phyloP scores from a whole-genome alignment of 805 yeast species.

The Yarrowia alimentaria region DNA sequence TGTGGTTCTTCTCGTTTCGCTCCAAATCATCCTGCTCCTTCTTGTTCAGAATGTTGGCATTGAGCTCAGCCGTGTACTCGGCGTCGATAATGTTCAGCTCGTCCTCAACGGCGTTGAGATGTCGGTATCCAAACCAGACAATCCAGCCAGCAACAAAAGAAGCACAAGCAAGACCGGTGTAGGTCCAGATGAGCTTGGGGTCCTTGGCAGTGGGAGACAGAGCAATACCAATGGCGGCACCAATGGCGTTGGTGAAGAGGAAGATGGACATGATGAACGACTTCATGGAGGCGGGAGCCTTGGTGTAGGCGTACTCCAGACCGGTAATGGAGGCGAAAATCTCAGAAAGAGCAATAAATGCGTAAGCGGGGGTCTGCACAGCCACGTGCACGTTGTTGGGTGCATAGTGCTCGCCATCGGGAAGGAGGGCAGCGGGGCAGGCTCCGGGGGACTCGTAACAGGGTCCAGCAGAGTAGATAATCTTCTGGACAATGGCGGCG shows the following conservation, averaged over 20 bases:
- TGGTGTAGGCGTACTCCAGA: conserved; percentile 78
- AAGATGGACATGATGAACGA: conserved; percentile 61
- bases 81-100: conserved; percentile 54
- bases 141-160: conserved; percentile 57
- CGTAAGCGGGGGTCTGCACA: conserved; percentile 69
- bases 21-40: conserved; percentile 19
- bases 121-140: conserved; percentile 61
- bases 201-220: conserved; percentile 63
- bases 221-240: conserved; percentile 75
- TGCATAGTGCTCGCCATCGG: conserved; percentile 20
- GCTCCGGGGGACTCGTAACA: conserved; percentile 62
- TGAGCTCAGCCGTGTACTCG: conserved; percentile 36
- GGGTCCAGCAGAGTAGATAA: conserved; percentile 68
- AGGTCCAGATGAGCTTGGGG: conserved; percentile 71
- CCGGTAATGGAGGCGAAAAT: conserved; percentile 80
- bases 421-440: conserved; percentile 48
- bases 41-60: conserved; percentile 30
- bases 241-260: conserved; percentile 70
- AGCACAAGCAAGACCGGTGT: conserved; percentile 59
- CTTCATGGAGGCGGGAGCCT: conserved; percentile 71
- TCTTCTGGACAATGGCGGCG: conserved; percentile 72
- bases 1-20: neutral
- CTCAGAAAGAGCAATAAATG: conserved; percentile 70
- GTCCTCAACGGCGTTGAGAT: conserved; percentile 57
- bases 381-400: conserved; percentile 66